Percentiles rank a stretch among this genome's conserved stretches.
Evolutionary conservation across 2,329 filamentous ascomycete genomes (phyloP).

Genomic region (Catunica adiposa): DNA sequence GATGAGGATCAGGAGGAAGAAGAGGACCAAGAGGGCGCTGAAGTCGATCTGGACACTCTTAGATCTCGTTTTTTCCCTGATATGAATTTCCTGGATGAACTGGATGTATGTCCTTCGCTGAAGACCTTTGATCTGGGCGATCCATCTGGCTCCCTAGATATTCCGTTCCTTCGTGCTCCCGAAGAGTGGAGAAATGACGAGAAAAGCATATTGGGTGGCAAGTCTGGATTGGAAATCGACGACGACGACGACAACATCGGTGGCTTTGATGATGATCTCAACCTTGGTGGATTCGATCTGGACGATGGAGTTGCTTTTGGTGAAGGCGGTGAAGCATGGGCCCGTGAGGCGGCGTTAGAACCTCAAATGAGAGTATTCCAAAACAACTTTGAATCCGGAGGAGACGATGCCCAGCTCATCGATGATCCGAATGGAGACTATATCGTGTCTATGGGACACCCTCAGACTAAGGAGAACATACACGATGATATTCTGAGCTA

Average conservation of each 20-base stretch:
- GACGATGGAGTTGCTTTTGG: constrained; percentile 75
- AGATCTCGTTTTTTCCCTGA: constrained; percentile 76
- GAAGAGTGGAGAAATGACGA: constrained; percentile 63
- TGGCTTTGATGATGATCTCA: constrained; percentile 55
- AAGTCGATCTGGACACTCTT: constrained; percentile 63
- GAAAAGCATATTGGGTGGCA: constrained; percentile 42
- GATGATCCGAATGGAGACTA: constrained; percentile 49
- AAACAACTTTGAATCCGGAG: constrained; percentile 39
- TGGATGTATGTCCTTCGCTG: constrained; percentile 87
- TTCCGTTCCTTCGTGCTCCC: constrained; percentile 77
- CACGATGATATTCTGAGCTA: constrained; percentile 96
- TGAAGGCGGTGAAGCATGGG: constrained; percentile 92
- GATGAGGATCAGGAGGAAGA: constrained; percentile 27
- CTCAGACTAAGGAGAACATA: constrained; percentile 37
- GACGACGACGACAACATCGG: constrained; percentile 72
- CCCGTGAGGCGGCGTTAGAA: constrained; percentile 70
- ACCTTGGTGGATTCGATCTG: constrained; percentile 54
- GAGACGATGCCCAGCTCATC: constrained; percentile 31
- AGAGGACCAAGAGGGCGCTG: constrained; percentile 28
- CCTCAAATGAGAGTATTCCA: constrained; percentile 72
- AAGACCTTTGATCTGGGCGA: constrained; percentile 88
- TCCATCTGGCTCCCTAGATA: constrained; percentile 66
- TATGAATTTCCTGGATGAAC: constrained; percentile 56
- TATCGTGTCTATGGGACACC: constrained; percentile 59
- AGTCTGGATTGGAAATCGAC: constrained; percentile 69